Conservation (phyloP, 2,329 filamentous ascomycete genomes). For the Hymenoscyphus occultus region DNA sequence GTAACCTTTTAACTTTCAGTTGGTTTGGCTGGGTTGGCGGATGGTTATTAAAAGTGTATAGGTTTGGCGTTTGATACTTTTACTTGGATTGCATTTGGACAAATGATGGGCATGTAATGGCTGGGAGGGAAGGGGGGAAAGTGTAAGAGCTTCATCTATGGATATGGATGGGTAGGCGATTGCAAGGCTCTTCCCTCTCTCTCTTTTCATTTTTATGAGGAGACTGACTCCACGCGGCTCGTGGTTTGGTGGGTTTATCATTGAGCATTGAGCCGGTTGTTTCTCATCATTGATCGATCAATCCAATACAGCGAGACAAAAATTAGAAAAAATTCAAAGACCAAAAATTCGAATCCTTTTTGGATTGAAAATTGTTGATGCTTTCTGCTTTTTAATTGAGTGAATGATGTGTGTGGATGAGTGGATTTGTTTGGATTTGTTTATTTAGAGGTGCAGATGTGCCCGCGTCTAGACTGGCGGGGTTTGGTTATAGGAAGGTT, state of each 20-base stretch:
- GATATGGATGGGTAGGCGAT: background rate
- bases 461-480: no score
- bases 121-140: background rate
- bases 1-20: background rate
- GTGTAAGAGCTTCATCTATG: background rate
- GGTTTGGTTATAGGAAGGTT: no score
- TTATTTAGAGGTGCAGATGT: no score
- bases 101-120: background rate
- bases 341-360: no score
- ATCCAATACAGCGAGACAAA: no score
- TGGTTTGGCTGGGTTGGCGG: background rate
- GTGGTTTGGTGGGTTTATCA: background rate
- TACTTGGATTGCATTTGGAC: slow-evolving; percentile 2
- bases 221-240: background rate
- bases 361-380: no score
- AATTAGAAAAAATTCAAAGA: no score
- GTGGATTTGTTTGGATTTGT: no score
- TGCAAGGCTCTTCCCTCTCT: background rate
- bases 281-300: no score
- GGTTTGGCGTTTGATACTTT: background rate
- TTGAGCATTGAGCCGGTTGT: no score
- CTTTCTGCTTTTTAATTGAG: no score
- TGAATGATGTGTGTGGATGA: no score
- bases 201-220: background rate
- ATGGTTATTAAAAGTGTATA: background rate